Evolutionary conservation across 176 grass and related monocot genomes (phyloP).

Genomic region (Dendrocalamus sinicus): DNA sequence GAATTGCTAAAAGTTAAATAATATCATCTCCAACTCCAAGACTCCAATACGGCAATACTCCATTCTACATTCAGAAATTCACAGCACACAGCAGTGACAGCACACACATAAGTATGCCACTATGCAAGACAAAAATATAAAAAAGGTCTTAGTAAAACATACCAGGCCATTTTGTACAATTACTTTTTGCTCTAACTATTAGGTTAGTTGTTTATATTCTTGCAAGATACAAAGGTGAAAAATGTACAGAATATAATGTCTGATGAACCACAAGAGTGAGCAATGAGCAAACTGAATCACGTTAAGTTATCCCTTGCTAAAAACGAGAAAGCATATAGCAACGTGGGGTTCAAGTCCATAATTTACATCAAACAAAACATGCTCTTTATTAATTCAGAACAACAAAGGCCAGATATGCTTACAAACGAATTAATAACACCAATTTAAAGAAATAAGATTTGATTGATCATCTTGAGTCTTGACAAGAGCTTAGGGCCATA

Average conservation of each 20-base stretch:
- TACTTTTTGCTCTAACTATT: slow-evolving; percentile 7
- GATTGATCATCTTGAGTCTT: neutral
- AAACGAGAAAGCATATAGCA: neutral
- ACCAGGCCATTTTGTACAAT: neutral
- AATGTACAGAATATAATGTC: neutral
- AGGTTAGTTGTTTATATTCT: neutral
- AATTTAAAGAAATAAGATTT: neutral
- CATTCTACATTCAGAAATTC: too few relatives aligned
- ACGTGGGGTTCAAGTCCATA: neutral
- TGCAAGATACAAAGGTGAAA: neutral
- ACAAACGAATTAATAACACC: neutral
- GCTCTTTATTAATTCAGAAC: neutral
- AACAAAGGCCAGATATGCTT: neutral
- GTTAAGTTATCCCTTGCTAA: neutral
- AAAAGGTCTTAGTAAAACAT: neutral
- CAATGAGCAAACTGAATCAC: neutral
- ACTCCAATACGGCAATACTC: too few relatives aligned
- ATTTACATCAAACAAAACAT: neutral
- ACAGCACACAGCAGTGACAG: too few relatives aligned
- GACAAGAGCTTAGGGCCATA: neutral
- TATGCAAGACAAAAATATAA: neutral
- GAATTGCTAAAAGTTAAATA: too few relatives aligned
- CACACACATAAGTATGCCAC: too few relatives aligned
- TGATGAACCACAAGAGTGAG: too few relatives aligned
- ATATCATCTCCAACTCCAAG: too few relatives aligned